Conservation (phyloP, 1,284 basidiomycete genomes). For the Taiwanofungus camphoratus region DNA sequence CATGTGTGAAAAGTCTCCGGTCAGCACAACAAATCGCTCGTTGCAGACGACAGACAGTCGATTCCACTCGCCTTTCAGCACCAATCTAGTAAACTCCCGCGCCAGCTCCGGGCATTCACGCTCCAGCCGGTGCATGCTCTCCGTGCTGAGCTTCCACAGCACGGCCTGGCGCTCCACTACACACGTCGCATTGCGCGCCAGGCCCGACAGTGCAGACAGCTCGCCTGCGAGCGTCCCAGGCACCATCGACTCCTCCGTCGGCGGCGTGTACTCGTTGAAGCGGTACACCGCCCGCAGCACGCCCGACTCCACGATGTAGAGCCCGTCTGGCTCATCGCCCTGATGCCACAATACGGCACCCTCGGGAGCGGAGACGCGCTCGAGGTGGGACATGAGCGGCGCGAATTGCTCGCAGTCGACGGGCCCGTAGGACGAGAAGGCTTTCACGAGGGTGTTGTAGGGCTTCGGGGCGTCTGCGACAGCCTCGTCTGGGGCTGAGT, state of each 20-base stretch:
- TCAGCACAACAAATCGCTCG: slow-evolving; percentile 2
- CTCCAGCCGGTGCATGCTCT: slow-evolving; percentile 56
- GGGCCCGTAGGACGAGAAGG: slow-evolving; percentile 65
- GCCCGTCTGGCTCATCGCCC: slow-evolving; percentile 70
- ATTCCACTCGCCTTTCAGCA: slow-evolving; percentile 66
- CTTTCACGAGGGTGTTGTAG: slow-evolving; percentile 64
- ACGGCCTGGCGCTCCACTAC: slow-evolving; percentile 73
- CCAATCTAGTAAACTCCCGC: slow-evolving; percentile 62
- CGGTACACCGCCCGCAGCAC: slow-evolving; percentile 76
- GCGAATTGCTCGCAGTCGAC: slow-evolving; percentile 43
- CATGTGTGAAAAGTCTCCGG: not conserved
- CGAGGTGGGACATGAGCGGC: slow-evolving; percentile 70
- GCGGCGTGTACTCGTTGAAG: slow-evolving; percentile 63
- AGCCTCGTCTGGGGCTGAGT: slow-evolving; percentile 18
- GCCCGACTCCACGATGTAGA: slow-evolving; percentile 85
- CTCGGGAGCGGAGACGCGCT: slow-evolving; percentile 49
- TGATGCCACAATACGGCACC: slow-evolving; percentile 74
- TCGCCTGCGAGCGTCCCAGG: slow-evolving; percentile 89
- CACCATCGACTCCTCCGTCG: slow-evolving; percentile 86
- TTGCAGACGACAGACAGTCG: not conserved
- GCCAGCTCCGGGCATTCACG: slow-evolving; percentile 62
- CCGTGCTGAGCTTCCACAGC: slow-evolving; percentile 72
- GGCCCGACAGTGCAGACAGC: slow-evolving; percentile 72
- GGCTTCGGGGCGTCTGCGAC: slow-evolving; percentile 39
- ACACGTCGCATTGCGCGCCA: slow-evolving; percentile 81